phyloP scores from a whole-genome alignment of 495 filamentous ascomycete genomes.

The Neurospora pannonica region DNA sequence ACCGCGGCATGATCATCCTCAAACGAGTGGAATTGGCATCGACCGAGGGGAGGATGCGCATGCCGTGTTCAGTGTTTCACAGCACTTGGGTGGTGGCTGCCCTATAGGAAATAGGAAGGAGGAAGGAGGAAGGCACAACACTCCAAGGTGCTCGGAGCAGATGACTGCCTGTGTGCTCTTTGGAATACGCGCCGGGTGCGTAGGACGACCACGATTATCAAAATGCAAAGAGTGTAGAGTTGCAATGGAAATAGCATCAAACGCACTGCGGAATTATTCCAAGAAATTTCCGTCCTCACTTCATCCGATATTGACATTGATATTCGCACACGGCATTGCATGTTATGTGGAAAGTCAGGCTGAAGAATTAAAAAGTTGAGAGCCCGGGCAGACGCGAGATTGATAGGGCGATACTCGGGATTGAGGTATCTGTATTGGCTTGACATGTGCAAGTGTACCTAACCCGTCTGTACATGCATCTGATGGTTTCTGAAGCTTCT shows the following conservation, averaged over 20 bases:
- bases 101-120: not conserved
- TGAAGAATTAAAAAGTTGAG: not conserved
- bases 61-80: not conserved
- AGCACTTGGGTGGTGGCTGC: not conserved
- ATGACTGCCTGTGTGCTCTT: not conserved
- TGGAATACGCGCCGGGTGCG: not conserved
- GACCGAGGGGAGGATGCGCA: not conserved
- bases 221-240: not conserved
- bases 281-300: conserved; percentile 3
- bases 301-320: conserved; percentile 19
- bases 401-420: not conserved
- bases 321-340: conserved; percentile 1
- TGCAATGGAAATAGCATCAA: not conserved
- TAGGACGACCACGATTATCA: not conserved
- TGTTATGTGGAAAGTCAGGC: not conserved
- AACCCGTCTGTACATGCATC: not conserved
- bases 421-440: not conserved
- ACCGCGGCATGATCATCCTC: not conserved
- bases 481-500: not conserved
- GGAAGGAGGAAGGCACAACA: not conserved
- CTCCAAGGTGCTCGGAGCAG: not conserved
- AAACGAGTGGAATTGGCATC: not conserved
- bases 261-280: conserved; percentile 9
- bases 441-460: not conserved
- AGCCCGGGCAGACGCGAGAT: not conserved